Evolutionary conservation across 768 basidiomycete genomes (phyloP).

Genomic region (Tephrocybe sp.): DNA sequence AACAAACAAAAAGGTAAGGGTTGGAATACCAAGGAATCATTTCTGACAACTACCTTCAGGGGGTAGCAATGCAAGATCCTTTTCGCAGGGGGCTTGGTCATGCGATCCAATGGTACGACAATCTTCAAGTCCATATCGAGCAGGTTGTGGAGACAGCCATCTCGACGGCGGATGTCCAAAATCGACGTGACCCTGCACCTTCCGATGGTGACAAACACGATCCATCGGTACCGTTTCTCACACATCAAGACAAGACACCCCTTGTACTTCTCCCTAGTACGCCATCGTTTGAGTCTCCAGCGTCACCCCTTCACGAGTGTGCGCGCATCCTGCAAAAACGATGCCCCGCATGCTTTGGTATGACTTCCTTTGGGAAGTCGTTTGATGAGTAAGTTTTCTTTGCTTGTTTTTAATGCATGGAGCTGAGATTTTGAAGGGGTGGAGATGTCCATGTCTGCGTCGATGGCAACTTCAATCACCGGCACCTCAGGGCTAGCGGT

Average conservation of each 20-base stretch:
- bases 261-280: no score
- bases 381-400: neutral
- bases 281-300: neutral
- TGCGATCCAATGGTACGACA: neutral
- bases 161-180: neutral
- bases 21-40: neutral
- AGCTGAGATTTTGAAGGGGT: neutral
- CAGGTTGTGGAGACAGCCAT: neutral
- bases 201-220: no score
- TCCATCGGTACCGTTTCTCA: no score
- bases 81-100: neutral
- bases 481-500: slow-evolving; percentile 27
- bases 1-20: slow-evolving; percentile 20
- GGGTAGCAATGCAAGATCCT: neutral
- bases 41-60: neutral
- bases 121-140: neutral
- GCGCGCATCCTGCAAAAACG: slow-evolving; percentile 23
- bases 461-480: slow-evolving; percentile 40
- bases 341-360: slow-evolving; percentile 35
- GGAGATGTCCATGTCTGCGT: slow-evolving; percentile 10
- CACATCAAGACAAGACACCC: no score
- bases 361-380: slow-evolving; percentile 1
- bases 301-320: slow-evolving; percentile 7
- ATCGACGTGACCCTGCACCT: neutral
- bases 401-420: slow-evolving; percentile 30